Evolutionary conservation across 345 rosid genomes (phyloP), one percentile per base, ranked within the genome.

Genomic region (Dimocarpus longan): DNA sequence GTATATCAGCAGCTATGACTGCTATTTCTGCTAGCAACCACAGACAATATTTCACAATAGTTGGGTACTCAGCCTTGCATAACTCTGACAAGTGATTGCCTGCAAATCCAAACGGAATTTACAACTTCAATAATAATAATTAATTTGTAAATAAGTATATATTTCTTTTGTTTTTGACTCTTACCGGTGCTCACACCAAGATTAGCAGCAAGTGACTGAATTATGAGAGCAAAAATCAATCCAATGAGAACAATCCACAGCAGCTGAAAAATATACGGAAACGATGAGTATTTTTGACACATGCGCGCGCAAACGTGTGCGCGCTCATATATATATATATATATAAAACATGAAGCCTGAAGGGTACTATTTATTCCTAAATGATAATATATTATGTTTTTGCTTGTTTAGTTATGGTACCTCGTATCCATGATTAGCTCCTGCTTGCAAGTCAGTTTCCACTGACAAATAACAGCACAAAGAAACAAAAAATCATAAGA

Each of bases 381-480:
- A 50, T 13, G 6, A 50, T 13, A 50, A 13, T 50, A 50, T 0
- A 32, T 5, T 42, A 6, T 42, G 44, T 2, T 42, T 42, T 42
- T 42, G 7, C 16, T 3, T 28, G 32, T 59, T 64, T n/a, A 8
- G 1, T 21, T 40, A 0, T 40, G 16, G 52, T 82, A 89, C 96
- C 93, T 92, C 90, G 59, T 75, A 92, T 26, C 78, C 43, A 60
- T 90, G 84, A 76, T 70, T 65, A 57, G 96, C 92, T 66, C 96
- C 93, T 15, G 96, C 93, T 84, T 92, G 93, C 71, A 92, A 66
- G 71, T 92, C 96, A 37, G 96, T 90, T 82, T 90, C 93, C 90
- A 92, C 92, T 91, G 89, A 32, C 11, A 68, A 10, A 52, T 12
- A 15, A 39, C 24, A 78, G 5, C 6, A 63, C 22, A 64, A 28